Evolutionary conservation across 2,329 filamentous ascomycete species (phyloP).

Genomic region (Claviceps maximensis): DNA sequence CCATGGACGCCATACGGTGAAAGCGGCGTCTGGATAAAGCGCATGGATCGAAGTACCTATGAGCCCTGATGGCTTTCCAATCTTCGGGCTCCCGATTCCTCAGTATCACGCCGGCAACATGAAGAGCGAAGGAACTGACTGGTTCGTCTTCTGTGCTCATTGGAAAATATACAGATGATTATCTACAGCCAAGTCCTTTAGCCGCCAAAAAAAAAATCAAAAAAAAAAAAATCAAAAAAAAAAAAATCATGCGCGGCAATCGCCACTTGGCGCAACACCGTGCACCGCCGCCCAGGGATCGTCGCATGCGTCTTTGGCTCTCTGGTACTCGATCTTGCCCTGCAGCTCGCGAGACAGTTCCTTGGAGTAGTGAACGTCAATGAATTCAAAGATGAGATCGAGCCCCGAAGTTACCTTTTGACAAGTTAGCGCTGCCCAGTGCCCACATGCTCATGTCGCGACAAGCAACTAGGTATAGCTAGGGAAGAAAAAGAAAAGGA

Average conservation of each 20-base stretch:
- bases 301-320: conserved; percentile 9
- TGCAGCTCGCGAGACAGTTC: conserved; percentile 2
- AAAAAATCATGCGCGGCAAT: conserved; percentile 1
- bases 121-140: neutral
- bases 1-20: too few relatives aligned
- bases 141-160: neutral
- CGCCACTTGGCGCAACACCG: conserved; percentile 5
- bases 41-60: too few relatives aligned
- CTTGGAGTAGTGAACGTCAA: conserved; percentile 7
- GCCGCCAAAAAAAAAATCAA: neutral
- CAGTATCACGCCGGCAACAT: neutral
- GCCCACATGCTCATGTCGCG: neutral
- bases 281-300: conserved; percentile 9
- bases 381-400: conserved; percentile 10
- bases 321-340: conserved; percentile 6
- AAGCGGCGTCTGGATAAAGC: neutral
- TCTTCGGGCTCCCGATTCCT: neutral
- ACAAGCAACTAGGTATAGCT: too few relatives aligned
- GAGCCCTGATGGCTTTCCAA: neutral
- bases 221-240: neutral
- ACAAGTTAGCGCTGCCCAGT: neutral
- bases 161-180: neutral
- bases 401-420: conserved; percentile 8
- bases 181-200: neutral
- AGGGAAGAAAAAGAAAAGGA: neutral